A percentile compares a stretch with the other conserved stretches of the same genome.
Conservation (phyloP, 2,329 filamentous ascomycete species). For the Penicillium sp. region DNA sequence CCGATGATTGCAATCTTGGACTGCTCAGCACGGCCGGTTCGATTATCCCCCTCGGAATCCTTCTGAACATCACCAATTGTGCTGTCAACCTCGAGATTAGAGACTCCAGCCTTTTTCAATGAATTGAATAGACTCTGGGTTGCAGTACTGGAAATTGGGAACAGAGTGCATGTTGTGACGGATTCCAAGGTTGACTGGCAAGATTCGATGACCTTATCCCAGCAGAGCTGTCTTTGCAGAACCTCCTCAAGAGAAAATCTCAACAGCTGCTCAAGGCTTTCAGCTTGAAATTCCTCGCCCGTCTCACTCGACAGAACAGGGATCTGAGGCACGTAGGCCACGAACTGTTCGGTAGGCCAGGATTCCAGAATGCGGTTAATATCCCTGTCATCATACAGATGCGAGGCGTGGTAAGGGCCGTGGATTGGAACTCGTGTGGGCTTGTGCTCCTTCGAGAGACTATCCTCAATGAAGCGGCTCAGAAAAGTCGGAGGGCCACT, state of each 20-base stretch:
- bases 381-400: slow-evolving; percentile 54
- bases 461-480: slow-evolving; percentile 52
- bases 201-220: slow-evolving; percentile 43
- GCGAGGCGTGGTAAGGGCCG: slow-evolving; percentile 60
- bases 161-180: slow-evolving; percentile 23
- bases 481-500: slow-evolving; percentile 58
- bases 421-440: slow-evolving; percentile 56
- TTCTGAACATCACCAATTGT: slow-evolving; percentile 29
- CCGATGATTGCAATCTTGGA: slow-evolving; percentile 83
- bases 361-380: slow-evolving; percentile 52
- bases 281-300: slow-evolving; percentile 31
- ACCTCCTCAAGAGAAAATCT: slow-evolving; percentile 40
- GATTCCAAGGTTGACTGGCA: slow-evolving; percentile 28
- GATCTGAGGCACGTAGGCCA: slow-evolving; percentile 31
- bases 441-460: slow-evolving; percentile 51
- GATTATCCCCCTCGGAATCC: slow-evolving; percentile 22
- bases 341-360: slow-evolving; percentile 33
- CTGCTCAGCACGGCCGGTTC: slow-evolving; percentile 33
- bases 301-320: slow-evolving; percentile 42
- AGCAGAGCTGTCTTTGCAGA: slow-evolving; percentile 40
- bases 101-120: slow-evolving; percentile 32
- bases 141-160: slow-evolving; percentile 35
- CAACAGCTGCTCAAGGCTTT: slow-evolving; percentile 35
- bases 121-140: slow-evolving; percentile 34
- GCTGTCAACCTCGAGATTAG: slow-evolving; percentile 29